Base-by-base conservation (phyloP, 1,284 basidiomycete species). In the Mycena sp. region DNA sequence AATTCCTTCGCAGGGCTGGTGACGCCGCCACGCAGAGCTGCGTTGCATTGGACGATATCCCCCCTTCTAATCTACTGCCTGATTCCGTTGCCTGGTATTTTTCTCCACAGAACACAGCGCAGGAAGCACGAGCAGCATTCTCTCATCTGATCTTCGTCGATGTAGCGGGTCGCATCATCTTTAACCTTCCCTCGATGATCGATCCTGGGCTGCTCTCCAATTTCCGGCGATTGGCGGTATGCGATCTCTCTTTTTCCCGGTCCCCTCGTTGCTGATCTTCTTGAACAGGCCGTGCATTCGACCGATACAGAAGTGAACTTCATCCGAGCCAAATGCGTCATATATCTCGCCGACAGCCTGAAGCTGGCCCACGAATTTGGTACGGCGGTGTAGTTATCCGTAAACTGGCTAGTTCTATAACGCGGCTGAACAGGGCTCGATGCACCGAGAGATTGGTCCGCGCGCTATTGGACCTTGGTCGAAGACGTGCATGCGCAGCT, bases 101-200 rank as follows among this genome's bases (percentile, higher is more conserved):
- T n/a, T 53, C 16, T 35, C 56, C 61, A 1, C 54, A 52, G 17
- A 50, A 37, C 2, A 21, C 9, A 5, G 56, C 21, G 4, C 55
- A 59, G 19, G 63, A 64, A 19, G 26, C 30, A 10, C 45, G 53
- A 3, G 53, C 63, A 4, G 63, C 63, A 4, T 53, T 64, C 9
- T 59, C 53, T 19, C 43, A 26, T 10, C 43, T 61, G 38, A 37
- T 64, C 11, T 56, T 29, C 11, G 3, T 64, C 16, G 58, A 56
- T n/a, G 4, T 64, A 7, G 38, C 14, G 1, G 9, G 38, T 6
- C 32, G 21, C 4, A 40, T 64, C 28, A 28, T 54, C 1, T 4
- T 26, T 6, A 32, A 44, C 26, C 0, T 37, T 3, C 51, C 53
- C 1, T 32, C 53, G 23, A 19, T 44, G 3, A 37, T 63, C 19